Evolutionary conservation across 495 filamentous ascomycete species (phyloP), one percentile per base, ranked within the genome.

Genomic region (Alectoria sarmentosa): DNA sequence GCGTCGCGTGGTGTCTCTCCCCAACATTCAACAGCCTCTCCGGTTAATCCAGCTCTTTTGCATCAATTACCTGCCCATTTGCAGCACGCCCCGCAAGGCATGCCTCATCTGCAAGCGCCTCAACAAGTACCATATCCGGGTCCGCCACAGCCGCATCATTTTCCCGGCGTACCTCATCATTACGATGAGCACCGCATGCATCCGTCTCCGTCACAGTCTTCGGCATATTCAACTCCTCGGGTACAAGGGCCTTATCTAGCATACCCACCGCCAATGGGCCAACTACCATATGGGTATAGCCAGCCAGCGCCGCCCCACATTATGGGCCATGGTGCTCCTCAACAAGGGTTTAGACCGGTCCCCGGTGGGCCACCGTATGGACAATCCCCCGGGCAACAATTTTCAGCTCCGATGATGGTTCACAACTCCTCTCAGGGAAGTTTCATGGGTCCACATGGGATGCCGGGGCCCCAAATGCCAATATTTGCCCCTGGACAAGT

Each of bases 111-210:
- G 59, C 86, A 87, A 68, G 86, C 85, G 37, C 86, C 87, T 58
- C 81, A 87, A 39, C 83, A 85, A 65, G 83, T 82, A 26, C 83
- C 84, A 5, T 87, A 86, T 71, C 82, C 86, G 71, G 81, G 87
- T 69, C 87, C 90, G 64, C 75, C 76, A 28, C 88, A 89, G 68
- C 85, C 84, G 66, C 82, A 80, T 42, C 87, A 85, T 62, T 83
- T 77, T 19, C 84, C 86, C 37, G 80, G 79, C 38, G 78, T 79
- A 14, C 80, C 86, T 49, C 91, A 85, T 37, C 84, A 84, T 65
- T 83, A 84, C 66, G 90, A 95, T 65, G 89, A 90, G 63, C 91
- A 94, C 71, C 84, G 90, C 61, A 94, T 96, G 90, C 86, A 88
- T 66, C 82, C 92, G 72, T 90, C 90, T 46, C 87, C 87, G 2